These are phyloP conservation scores for Persicaria tinctoria DNA, from an alignment of 148 eudicot genomes.

Conservation along the genomic window DNA sequence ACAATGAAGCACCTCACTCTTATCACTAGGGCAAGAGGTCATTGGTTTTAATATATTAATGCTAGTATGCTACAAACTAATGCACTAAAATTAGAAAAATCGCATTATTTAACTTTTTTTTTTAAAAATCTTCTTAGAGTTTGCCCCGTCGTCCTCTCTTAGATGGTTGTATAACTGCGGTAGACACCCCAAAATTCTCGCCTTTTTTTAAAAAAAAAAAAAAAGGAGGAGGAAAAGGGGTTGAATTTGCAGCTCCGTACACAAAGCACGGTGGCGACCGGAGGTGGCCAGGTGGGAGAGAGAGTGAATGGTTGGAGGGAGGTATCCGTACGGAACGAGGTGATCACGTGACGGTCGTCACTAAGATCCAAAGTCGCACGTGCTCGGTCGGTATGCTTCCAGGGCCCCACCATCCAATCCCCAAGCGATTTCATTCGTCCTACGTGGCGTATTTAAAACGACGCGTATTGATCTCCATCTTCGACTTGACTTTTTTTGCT, in stretches of 20 bases:
- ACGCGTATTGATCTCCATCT: conserved; percentile 1
- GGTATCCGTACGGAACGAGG: conserved; percentile 11
- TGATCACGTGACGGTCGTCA: not conserved
- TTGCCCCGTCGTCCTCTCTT: too few relatives aligned
- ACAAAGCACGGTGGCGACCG: not conserved
- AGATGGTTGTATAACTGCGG: too few relatives aligned
- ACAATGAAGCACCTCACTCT: too few relatives aligned
- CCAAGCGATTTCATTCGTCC: conserved; percentile 3
- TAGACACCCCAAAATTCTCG: too few relatives aligned
- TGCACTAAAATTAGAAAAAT: too few relatives aligned
- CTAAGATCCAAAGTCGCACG: not conserved
- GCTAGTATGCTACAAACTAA: too few relatives aligned
- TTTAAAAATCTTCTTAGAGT: too few relatives aligned
- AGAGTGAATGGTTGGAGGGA: not conserved
- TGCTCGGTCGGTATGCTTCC: not conserved
- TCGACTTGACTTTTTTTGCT: not conserved
- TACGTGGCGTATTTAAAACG: conserved; percentile 7
- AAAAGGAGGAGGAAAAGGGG: too few relatives aligned
- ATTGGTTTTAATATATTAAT: too few relatives aligned
- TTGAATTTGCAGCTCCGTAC: not conserved
- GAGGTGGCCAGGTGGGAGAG: not conserved
- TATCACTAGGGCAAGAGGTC: too few relatives aligned
- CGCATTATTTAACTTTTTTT: too few relatives aligned
- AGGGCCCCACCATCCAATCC: not conserved
- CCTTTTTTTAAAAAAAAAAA: too few relatives aligned